These are phyloP conservation scores for Vigna angularis DNA, from an alignment of 306 rosid species.

Conservation along the genomic window DNA sequence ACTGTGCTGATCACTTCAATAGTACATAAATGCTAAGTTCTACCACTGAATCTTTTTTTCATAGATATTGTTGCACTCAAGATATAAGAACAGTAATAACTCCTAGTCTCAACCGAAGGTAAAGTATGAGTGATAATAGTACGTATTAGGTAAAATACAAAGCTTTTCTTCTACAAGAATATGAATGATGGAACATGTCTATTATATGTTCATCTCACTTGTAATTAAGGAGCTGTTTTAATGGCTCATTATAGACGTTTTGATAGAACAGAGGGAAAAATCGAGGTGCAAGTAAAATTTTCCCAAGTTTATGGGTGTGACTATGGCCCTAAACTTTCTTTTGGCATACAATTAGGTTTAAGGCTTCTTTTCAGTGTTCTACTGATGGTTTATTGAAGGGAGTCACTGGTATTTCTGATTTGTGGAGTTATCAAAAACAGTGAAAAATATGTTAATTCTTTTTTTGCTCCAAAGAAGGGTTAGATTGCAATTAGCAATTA, in stretches of 20 bases:
- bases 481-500: too few species aligned
- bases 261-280: too few species aligned
- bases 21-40: background rate
- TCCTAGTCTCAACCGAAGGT: too few species aligned
- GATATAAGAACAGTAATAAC: too few species aligned
- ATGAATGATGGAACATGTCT: background rate
- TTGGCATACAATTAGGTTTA: background rate
- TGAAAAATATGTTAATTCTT: too few species aligned
- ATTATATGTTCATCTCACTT: background rate
- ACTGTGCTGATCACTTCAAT: constrained; percentile 1
- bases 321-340: background rate
- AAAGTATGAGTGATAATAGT: too few species aligned
- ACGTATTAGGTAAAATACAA: too few species aligned
- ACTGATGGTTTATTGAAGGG: background rate
- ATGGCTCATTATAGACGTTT: too few species aligned
- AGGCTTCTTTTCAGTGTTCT: background rate
- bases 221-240: background rate
- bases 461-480: background rate
- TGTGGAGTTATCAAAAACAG: background rate
- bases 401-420: background rate
- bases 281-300: too few species aligned
- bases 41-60: background rate
- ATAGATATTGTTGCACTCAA: background rate
- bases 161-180: background rate
- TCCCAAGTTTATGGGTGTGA: background rate